These are phyloP conservation scores for Isatis lusitanica DNA, from an alignment of 441 rosid species.

Conservation along the genomic window DNA sequence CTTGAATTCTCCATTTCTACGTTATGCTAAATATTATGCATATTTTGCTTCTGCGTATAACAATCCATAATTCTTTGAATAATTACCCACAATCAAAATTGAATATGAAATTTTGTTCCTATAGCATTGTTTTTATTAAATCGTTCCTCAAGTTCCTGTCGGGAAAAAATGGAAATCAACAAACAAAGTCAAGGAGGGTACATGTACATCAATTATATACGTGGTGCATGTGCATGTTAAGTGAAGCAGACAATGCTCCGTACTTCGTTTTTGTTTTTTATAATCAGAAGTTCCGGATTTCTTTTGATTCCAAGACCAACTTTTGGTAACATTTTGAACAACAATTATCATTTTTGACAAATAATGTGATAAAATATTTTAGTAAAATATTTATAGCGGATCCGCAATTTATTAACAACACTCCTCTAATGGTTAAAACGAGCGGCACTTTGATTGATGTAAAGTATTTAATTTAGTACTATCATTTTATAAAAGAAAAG, in stretches of 20 bases:
- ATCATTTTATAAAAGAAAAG: neutral
- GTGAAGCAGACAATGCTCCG: constrained; percentile 19
- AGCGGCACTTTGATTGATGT: neutral
- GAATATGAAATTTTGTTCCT: neutral
- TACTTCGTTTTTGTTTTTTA: neutral
- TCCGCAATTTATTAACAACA: neutral
- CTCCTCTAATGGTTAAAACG: neutral
- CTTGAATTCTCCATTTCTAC: constrained; percentile 2
- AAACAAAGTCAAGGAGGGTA: neutral
- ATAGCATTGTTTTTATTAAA: neutral
- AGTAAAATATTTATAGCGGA: neutral
- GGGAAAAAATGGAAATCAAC: neutral
- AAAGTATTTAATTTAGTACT: neutral
- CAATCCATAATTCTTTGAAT: neutral
- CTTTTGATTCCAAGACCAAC: neutral
- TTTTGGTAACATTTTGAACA: neutral
- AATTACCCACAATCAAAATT: neutral
- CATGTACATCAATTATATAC: constrained; percentile 12
- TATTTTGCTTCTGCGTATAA: constrained; percentile 2
- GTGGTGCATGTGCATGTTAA: constrained; percentile 31
- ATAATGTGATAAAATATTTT: neutral
- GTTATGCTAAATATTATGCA: neutral
- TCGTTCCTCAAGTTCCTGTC: neutral
- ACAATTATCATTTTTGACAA: neutral
- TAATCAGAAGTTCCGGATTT: neutral